phyloP scores from a whole-genome alignment of 2,329 filamentous ascomycete species.

The Pseudogymnoascus sp. region DNA sequence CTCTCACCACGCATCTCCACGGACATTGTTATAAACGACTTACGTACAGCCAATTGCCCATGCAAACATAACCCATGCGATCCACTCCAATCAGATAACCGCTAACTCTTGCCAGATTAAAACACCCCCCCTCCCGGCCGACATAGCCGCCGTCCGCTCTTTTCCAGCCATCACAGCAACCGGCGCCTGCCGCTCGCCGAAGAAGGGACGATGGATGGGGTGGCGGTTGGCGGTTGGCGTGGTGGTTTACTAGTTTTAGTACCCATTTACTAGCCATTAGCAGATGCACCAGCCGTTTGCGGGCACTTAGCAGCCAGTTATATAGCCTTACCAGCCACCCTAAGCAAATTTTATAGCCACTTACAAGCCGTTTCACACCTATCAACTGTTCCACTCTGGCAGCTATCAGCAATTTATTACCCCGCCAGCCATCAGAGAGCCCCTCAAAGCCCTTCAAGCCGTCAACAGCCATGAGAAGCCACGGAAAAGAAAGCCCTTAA shows the following conservation, averaged over 20 bases:
- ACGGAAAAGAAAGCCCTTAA: background rate
- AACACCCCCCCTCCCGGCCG: background rate
- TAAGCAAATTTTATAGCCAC: background rate
- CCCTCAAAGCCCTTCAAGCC: background rate
- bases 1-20: background rate
- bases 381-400: background rate
- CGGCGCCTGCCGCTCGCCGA: background rate
- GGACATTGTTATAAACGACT: background rate
- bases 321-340: background rate
- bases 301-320: background rate
- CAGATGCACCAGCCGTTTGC: background rate
- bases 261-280: background rate
- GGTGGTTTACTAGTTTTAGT: too few species aligned
- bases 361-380: background rate
- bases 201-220: background rate
- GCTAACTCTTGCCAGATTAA: background rate
- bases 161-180: background rate
- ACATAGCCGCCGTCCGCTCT: background rate
- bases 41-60: background rate
- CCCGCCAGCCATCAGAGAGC: background rate
- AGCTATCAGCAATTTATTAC: background rate
- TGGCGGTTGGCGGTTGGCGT: background rate
- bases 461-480: background rate
- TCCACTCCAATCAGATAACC: conserved; percentile 1
- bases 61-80: background rate